Percentiles rank a stretch among this genome's conserved stretches.
phyloP scores from a whole-genome alignment of 768 basidiomycete genomes.

The Termitomyces sp. region DNA sequence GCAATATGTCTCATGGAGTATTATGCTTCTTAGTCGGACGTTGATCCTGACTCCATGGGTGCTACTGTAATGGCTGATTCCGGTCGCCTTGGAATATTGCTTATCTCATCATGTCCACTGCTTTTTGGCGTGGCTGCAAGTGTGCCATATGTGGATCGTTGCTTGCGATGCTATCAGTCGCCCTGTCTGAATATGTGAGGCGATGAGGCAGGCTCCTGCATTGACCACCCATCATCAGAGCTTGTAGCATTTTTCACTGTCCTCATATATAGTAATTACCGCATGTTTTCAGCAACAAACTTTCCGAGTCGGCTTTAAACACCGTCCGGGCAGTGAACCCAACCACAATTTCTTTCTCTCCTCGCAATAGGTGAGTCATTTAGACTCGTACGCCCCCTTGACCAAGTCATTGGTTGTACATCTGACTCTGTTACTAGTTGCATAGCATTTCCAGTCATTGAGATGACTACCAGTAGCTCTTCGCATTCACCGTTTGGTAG shows the following conservation, averaged over 20 bases:
- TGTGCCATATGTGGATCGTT: neutral
- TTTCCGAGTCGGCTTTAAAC: neutral
- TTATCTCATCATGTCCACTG: conserved; percentile 11
- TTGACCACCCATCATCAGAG: conserved; percentile 7
- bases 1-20: conserved; percentile 1
- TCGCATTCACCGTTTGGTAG: conserved; percentile 5
- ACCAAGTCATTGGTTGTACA: neutral
- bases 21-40: neutral
- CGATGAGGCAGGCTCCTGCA: conserved; percentile 11
- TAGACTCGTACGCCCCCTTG: neutral
- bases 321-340: neutral
- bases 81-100: too few relatives aligned
- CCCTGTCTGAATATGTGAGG: conserved; percentile 4
- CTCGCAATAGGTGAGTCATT: neutral
- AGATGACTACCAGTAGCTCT: conserved; percentile 7
- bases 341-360: neutral
- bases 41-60: too few relatives aligned
- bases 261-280: conserved; percentile 6
- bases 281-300: conserved; percentile 6
- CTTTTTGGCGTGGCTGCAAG: neutral
- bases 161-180: conserved; percentile 9
- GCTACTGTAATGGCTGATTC: too few relatives aligned
- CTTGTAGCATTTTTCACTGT: conserved; percentile 8
- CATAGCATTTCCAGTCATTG: conserved; percentile 12
- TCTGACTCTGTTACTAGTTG: conserved; percentile 5